A percentile compares a stretch with the other conserved stretches of the same genome.
phyloP scores from a whole-genome alignment of 1,139 yeast genomes.

The Spathaspora sp. region DNA sequence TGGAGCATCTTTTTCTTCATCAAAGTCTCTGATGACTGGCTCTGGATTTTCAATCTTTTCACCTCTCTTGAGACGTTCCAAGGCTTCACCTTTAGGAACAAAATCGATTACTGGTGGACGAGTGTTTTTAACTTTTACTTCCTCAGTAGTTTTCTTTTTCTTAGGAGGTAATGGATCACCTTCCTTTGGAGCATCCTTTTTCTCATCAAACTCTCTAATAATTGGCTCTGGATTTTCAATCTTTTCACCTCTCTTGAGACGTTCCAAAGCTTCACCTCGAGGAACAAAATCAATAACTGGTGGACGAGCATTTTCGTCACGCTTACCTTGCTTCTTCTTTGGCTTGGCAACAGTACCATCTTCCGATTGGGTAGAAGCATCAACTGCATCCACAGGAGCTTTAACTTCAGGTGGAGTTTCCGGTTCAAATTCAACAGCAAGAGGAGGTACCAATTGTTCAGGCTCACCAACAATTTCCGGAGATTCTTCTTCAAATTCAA shows the following conservation, averaged over 20 bases:
- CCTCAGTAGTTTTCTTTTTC: too few species aligned
- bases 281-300: neutral
- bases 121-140: neutral
- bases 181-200: neutral
- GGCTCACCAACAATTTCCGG: constrained; percentile 4
- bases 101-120: neutral
- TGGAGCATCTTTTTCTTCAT: neutral
- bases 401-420: constrained; percentile 11
- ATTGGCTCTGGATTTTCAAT: neutral
- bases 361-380: neutral
- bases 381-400: constrained; percentile 7
- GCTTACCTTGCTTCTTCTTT: neutral
- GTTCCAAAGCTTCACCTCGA: neutral
- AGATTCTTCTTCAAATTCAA: constrained; percentile 2
- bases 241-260: neutral
- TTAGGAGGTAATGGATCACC: neutral
- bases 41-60: neutral
- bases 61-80: neutral
- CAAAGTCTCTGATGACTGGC: neutral
- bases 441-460: constrained; percentile 25
- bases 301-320: neutral
- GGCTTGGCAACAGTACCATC: neutral
- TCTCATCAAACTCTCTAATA: neutral
- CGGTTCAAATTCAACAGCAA: constrained; percentile 18
- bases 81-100: neutral